phyloP scores from a whole-genome alignment of 2,329 filamentous ascomycete genomes.

The Penicillium sp. region DNA sequence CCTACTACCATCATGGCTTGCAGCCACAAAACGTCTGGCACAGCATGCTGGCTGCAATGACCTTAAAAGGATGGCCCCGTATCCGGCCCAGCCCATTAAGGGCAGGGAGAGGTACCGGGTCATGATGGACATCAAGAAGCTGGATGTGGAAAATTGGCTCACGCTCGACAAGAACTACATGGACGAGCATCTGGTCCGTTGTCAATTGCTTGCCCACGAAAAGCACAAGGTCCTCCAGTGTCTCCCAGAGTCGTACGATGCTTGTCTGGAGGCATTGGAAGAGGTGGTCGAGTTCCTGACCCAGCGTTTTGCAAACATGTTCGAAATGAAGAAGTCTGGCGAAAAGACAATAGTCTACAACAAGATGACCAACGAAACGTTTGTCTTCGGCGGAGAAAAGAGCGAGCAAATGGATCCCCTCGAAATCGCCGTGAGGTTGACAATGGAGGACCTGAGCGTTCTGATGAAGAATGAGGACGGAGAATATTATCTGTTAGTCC shows the following conservation, averaged over 20 bases:
- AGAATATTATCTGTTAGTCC: conserved; percentile 53
- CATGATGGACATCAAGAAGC: conserved; percentile 54
- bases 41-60: conserved; percentile 30
- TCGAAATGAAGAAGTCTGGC: conserved; percentile 37
- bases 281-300: conserved; percentile 53
- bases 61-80: conserved; percentile 41
- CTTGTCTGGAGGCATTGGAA: conserved; percentile 54
- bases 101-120: conserved; percentile 47
- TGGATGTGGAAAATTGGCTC: conserved; percentile 55
- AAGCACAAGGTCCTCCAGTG: conserved; percentile 51
- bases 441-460: conserved; percentile 59
- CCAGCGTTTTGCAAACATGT: conserved; percentile 50
- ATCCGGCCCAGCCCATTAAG: conserved; percentile 45
- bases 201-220: conserved; percentile 45
- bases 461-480: conserved; percentile 51
- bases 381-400: conserved; percentile 41
- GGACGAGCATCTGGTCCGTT: conserved; percentile 49
- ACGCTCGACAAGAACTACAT: conserved; percentile 54
- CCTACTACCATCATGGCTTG: conserved; percentile 17
- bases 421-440: conserved; percentile 56
- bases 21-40: conserved; percentile 7
- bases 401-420: conserved; percentile 47
- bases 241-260: conserved; percentile 49
- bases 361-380: conserved; percentile 51
- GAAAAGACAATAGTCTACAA: conserved; percentile 46